These are phyloP conservation scores for Candida chilensis DNA, from an alignment of 805 yeast genomes.

Conservation along the genomic window DNA sequence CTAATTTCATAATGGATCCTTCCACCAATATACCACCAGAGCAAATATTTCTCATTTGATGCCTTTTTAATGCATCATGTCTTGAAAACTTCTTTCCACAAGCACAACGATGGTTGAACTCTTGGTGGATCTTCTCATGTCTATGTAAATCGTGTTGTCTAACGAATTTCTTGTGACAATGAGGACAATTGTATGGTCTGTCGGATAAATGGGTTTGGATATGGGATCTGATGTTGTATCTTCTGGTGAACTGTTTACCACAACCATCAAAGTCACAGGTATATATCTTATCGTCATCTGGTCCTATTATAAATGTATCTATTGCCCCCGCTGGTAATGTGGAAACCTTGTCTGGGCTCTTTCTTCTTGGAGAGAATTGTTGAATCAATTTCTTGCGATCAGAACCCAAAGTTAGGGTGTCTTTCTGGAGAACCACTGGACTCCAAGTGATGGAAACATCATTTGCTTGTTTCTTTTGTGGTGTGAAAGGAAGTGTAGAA, in stretches of 20 bases:
- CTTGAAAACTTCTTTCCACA: constrained; percentile 94
- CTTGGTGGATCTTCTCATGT: constrained; percentile 81
- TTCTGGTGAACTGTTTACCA: constrained; percentile 74
- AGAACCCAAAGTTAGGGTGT: constrained; percentile 8
- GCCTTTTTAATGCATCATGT: constrained; percentile 81
- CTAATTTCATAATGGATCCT: neutral
- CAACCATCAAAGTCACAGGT: constrained; percentile 73
- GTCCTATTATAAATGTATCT: constrained; percentile 76
- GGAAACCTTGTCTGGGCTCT: constrained; percentile 45
- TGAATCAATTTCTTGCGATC: constrained; percentile 20
- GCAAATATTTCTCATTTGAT: constrained; percentile 72
- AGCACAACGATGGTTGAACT: constrained; percentile 63
- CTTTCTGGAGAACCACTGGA: constrained; percentile 19
- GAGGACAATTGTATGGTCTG: constrained; percentile 77
- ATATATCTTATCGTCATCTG: constrained; percentile 62
- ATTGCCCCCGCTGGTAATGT: constrained; percentile 84
- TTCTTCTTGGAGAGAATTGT: constrained; percentile 35
- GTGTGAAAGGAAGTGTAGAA: constrained; percentile 1
- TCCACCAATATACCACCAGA: constrained; percentile 48
- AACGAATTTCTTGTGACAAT: constrained; percentile 81
- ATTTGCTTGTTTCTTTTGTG: constrained; percentile 4
- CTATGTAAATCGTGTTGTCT: constrained; percentile 91
- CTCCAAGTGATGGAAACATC: constrained; percentile 18
- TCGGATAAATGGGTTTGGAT: constrained; percentile 95
- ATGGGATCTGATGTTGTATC: constrained; percentile 90